Evolutionary conservation across 1,139 yeast genomes (phyloP), one percentile per base, ranked within the genome.

Genomic region (Komagataea norvegica): DNA sequence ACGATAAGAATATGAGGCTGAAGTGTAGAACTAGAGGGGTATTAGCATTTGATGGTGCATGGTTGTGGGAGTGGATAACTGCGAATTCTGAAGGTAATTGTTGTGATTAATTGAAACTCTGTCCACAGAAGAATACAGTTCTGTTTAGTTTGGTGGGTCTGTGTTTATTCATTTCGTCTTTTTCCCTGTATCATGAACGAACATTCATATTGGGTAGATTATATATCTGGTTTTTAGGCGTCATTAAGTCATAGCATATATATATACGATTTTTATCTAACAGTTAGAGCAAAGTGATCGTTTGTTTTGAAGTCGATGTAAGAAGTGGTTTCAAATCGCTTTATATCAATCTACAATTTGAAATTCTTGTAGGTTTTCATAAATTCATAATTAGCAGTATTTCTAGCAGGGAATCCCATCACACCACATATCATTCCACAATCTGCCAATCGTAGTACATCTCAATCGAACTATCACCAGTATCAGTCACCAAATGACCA

Each of bases 1-100:
- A 82, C 56, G 91, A 83, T 56, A 65, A 80, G 41, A 81, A 78
- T 47, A 78, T 82, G 85, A 65, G 83, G 45, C 60, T 77, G 33
- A 71, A 85, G 47, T 81, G 87, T 3, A 72, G 76, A 50, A 68
- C 79, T 10, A 70, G 75, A 32, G 79, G 77, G 1, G 69, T 80
- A 33, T 67, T 71, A 9, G 69, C 77, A 38, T 74, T 69, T 57
- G 78, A 75, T 45, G 75, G 81, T 48, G 68, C 71, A 46, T 78
- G 84, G 83, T 64, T 79, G 42, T 77, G 77, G 57, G 59, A 60
- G 36, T 75, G 70, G 44, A 59, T 77, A 40, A 79, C 74, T 43
- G 56, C 58, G 31, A 59, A 68, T 10, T 46, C 57, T 2, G 46
- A 45, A 4, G 55, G 52, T 6, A 45, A 36, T 19, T 42, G 50